Base-by-base conservation (phyloP, 148 eudicot species). In the Persicaria tinctoria region DNA sequence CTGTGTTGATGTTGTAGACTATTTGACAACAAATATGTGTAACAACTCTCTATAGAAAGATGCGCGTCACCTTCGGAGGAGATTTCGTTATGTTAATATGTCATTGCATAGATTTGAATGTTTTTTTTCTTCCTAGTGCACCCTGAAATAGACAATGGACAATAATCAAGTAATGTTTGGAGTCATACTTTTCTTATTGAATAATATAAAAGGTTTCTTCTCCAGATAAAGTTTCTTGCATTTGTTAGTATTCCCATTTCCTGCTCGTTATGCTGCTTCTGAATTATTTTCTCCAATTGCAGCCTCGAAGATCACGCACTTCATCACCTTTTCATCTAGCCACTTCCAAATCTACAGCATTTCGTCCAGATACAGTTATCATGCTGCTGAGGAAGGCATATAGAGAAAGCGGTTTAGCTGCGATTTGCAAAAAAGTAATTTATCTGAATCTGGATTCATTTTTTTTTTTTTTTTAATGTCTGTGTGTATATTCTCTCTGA, bases 221-320 rank as follows among this genome's bases (percentile, higher is more conserved):
- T 55, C 60, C n/a, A 55, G 20, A 17, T 55, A n/a, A 55, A 55
- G 7, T 53, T 55, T 16, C 23, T 55, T 55, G 60, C 23, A 55
- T 55, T 14, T 55, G 23, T 55, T 14, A 55, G 6, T 55, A 55
- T 55, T 5, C 2, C 23, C 9, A 55, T 5, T 16, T 8, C 70
- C 17, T 73, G 68, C 44, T 32, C 49, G 47, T 18, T 69, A 50
- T n/a, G 11, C 64, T 51, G 76, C 46, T 53, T 62, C 10, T 38
- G 27, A 72, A 46, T 70, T 68, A 54, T 48, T 48, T 64, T 41
- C 57, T 56, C 18, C 70, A 59, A 70, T 77, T 51, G 48, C 88
- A 91, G 97, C 91, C 97, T 16, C 86, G 91, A 80, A 86, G 88
- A 86, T 85, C 81, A 74, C 83, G 91, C 59, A 84, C 60, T 74